Evolutionary conservation across 495 filamentous ascomycete genomes (phyloP), one percentile per base, ranked within the genome.

Genomic region (Hypoxylon rickii): DNA sequence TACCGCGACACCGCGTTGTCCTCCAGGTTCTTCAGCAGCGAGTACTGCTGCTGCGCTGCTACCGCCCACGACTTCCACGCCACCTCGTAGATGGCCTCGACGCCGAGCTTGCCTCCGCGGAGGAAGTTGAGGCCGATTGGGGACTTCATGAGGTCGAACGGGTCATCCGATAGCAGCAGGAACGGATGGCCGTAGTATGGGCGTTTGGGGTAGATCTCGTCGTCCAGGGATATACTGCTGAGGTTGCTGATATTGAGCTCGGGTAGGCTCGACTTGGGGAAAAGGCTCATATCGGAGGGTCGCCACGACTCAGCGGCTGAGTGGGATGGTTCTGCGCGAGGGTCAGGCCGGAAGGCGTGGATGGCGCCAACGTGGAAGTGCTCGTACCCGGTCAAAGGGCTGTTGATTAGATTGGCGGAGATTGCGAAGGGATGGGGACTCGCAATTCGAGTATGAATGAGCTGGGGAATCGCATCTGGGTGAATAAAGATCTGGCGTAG

Each of bases 331-430:
- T 53, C 60, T 2, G 36, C 43, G 7, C 54, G 63, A 2, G 64
- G 60, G 44, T 78, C 77, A 3, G 77, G 77, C 3, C 76, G 56
- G 51, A 79, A 80, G 11, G 76, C 67, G 40, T 76, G 70, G 20
- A 76, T 69, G 13, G 70, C 74, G 33, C 76, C 74, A 21, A 75
- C 56, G 43, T 72, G 70, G 44, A 75, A 73, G 45, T 80, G 77
- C 22, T 78, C 64, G 64, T 74, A 79, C 21, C 67, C 68, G 2
- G 74, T 71, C 22, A 70, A 53, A 1, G 75, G 75, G 43, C 70
- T 73, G 45, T 82, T 82, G 49, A 82, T 68, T 16, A 82, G 67
- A 54, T 84, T 84, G 16, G 79, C 80, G 1, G 79, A 80, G 0
- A 83, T 70, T 34, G 79, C 72, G 38, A 73, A 66, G 1, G 73